Evolutionary conservation across 2,329 filamentous ascomycete genomes (phyloP).

Genomic region (Fusarium mangiferae): DNA sequence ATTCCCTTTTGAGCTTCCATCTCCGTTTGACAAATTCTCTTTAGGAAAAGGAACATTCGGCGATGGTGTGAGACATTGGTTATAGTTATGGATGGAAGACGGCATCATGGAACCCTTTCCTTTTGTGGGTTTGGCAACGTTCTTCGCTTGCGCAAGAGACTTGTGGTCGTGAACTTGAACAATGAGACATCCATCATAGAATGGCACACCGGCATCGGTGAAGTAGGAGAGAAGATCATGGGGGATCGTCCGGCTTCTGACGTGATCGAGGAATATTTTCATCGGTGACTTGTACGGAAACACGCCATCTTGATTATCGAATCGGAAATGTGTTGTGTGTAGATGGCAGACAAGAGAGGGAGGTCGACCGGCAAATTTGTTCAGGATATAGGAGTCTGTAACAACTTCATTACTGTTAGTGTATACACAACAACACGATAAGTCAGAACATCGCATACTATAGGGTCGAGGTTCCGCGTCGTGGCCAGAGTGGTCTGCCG

Average conservation of each 20-base stretch:
- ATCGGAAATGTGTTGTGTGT: slow-evolving; percentile 85
- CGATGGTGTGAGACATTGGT: slow-evolving; percentile 89
- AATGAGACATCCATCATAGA: slow-evolving; percentile 95
- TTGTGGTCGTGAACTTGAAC: slow-evolving; percentile 94
- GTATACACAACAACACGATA: not conserved
- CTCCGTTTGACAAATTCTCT: slow-evolving; percentile 57
- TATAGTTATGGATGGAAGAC: slow-evolving; percentile 93
- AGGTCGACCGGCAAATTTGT: slow-evolving; percentile 77
- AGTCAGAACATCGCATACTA: slow-evolving; percentile 50
- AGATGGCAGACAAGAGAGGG: slow-evolving; percentile 91
- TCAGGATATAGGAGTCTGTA: slow-evolving; percentile 81
- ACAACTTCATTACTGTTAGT: slow-evolving; percentile 65
- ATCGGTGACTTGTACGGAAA: slow-evolving; percentile 95
- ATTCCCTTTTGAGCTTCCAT: slow-evolving; percentile 38
- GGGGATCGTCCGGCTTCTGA: slow-evolving; percentile 80
- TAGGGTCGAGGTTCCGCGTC: slow-evolving; percentile 62
- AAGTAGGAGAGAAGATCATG: slow-evolving; percentile 90
- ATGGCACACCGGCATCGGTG: slow-evolving; percentile 74
- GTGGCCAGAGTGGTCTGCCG: slow-evolving; percentile 54
- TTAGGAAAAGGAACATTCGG: slow-evolving; percentile 81
- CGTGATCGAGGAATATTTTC: slow-evolving; percentile 80
- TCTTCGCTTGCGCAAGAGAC: slow-evolving; percentile 69
- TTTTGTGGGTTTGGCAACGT: slow-evolving; percentile 60
- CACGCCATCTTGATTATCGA: slow-evolving; percentile 93
- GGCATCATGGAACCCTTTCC: slow-evolving; percentile 71